These are phyloP conservation scores for Fragilaria crotonensis DNA, from an alignment of 108 stramenopile species.

Conservation along the genomic window DNA sequence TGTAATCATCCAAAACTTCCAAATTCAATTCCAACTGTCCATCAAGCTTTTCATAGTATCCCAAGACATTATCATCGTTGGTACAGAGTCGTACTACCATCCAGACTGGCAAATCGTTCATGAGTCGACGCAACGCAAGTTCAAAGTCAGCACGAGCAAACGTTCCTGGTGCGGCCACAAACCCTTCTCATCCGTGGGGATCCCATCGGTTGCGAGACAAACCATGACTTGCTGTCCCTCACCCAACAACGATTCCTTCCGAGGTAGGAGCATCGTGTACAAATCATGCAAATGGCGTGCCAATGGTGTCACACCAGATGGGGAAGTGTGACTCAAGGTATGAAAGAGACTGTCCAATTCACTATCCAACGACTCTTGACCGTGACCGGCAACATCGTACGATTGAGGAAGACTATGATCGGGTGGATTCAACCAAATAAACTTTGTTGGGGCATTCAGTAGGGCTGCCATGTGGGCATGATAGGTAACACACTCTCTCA, in stretches of 20 bases:
- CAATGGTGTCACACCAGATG: slow-evolving; percentile 56
- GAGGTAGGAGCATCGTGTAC: slow-evolving; percentile 19
- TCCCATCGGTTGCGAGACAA: slow-evolving; percentile 76
- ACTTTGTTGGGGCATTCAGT: slow-evolving; percentile 54
- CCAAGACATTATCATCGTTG: slow-evolving; percentile 44
- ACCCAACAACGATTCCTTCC: slow-evolving; percentile 29
- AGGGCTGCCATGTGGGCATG: slow-evolving; percentile 56
- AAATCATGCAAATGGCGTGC: slow-evolving; percentile 44
- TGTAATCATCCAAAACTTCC: slow-evolving; percentile 74
- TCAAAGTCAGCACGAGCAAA: slow-evolving; percentile 26
- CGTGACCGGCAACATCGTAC: slow-evolving; percentile 44
- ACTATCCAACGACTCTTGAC: slow-evolving; percentile 11
- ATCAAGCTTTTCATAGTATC: slow-evolving; percentile 56
- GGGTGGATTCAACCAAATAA: slow-evolving; percentile 30
- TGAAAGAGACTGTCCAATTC: slow-evolving; percentile 25
- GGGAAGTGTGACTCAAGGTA: slow-evolving; percentile 24
- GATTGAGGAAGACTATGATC: slow-evolving; percentile 22
- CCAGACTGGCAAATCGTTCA: slow-evolving; percentile 67
- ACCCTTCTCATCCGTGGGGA: slow-evolving; percentile 55
- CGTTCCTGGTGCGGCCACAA: slow-evolving; percentile 1
- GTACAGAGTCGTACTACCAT: slow-evolving; percentile 79
- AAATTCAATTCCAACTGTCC: slow-evolving; percentile 40
- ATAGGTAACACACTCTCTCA: slow-evolving; percentile 49
- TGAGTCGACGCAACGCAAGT: slow-evolving; percentile 31
- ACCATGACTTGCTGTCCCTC: slow-evolving; percentile 54